Evolutionary conservation across 306 rosid species (phyloP), one percentile per base, ranked within the genome.

Genomic region (Vicia villosa): DNA sequence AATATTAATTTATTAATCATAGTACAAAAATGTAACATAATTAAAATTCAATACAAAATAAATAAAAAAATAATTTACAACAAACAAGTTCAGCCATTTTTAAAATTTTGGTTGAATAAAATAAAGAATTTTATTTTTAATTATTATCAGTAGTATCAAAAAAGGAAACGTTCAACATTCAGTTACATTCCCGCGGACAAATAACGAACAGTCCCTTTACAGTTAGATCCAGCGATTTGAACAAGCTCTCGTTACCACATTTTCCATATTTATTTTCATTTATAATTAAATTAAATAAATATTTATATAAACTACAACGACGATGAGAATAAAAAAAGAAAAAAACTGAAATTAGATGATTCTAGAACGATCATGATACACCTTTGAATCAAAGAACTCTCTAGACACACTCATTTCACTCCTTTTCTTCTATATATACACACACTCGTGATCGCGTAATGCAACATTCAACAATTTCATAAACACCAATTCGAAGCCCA

Each of bases 341-440:
- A 0, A 6, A 42, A 65, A 22, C 2, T 1, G 41, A 20, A 4
- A n/a, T 34, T 3, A 17, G 78, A 16, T n/a, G 62, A 73, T 78
- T 60, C 82, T 67, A 65, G 82, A 78, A 78, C 43, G n/a, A 51
- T 73, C 74, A 21, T 20, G 30, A 19, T 3, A 20, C 13, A 64
- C 1, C 50, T 46, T 37, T 41, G 68, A 30, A 15, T 20, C 4
- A 50, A 42, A 47, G 78, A 78, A 78, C 46, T 73, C 54, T 78
- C 82, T 50, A 66, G 78, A 78, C 8, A 38, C 52, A 7, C 43
- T 32, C 16, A 5, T 22, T 4, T 22, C 8, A 7, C n/a, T 10
- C 28, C 38, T 3, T 20, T 40, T 4, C 8, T 16, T 46, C 17
- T 16, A 16, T 22, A 63, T 61, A 42, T 13, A 55, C 19, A 24